These are phyloP conservation scores for Ascochyta viciae-villosae DNA, from an alignment of 2,329 filamentous ascomycete genomes.

Conservation along the genomic window DNA sequence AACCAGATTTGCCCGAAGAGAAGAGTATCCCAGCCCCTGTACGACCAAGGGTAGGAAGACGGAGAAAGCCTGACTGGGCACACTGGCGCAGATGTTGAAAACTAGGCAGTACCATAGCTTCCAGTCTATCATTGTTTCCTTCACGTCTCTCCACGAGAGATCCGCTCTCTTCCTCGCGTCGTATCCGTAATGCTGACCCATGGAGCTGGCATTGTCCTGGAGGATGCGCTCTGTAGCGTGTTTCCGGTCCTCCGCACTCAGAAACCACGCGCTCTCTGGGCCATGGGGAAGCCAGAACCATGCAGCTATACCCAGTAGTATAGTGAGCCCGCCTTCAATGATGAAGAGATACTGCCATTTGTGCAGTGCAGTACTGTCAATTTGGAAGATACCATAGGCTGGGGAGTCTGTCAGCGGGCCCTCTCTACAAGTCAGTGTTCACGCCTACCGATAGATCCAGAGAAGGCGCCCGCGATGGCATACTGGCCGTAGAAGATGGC, in stretches of 20 bases:
- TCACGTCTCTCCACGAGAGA: conserved; percentile 24
- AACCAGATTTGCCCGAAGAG: conserved; percentile 29
- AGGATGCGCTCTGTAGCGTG: conserved; percentile 25
- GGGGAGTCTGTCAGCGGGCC: conserved; percentile 2
- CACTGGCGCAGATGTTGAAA: conserved; percentile 54
- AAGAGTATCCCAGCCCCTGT: conserved; percentile 37
- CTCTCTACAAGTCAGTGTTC: neutral
- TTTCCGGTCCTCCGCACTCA: conserved; percentile 45
- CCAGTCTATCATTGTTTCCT: conserved; percentile 29
- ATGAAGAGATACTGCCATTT: conserved; percentile 58
- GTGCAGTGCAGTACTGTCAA: conserved; percentile 52
- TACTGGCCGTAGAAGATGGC: conserved; percentile 55
- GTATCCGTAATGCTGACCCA: neutral
- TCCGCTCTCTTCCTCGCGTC: conserved; percentile 14
- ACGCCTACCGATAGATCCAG: conserved; percentile 46
- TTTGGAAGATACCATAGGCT: conserved; percentile 56
- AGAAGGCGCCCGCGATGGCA: conserved; percentile 52
- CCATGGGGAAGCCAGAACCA: conserved; percentile 39
- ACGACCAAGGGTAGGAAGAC: conserved; percentile 59
- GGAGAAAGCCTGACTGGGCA: conserved; percentile 45
- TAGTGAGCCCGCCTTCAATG: conserved; percentile 48
- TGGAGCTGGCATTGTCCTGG: conserved; percentile 19
- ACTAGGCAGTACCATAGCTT: conserved; percentile 35
- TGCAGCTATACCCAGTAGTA: conserved; percentile 39
- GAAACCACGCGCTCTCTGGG: conserved; percentile 42